Evolutionary conservation across 495 filamentous ascomycete species (phyloP), one percentile per base, ranked within the genome.

Genomic region (Geoglossum glabrum): DNA sequence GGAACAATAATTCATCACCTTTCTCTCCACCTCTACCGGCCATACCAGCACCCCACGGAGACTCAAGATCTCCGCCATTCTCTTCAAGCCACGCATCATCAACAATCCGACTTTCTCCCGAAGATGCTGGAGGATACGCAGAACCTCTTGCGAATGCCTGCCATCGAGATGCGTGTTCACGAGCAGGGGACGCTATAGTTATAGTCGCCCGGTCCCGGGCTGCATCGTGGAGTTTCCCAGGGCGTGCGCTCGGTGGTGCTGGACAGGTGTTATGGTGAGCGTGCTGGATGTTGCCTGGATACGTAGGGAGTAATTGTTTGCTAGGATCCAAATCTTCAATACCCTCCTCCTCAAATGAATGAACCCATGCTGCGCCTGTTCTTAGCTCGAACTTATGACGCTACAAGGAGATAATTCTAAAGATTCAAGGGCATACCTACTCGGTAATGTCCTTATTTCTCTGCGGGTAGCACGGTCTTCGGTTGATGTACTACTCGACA

Each of bases 221-320:
- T 30, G 63, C 60, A 61, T 69, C 67, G 51, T 63, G 61, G 54
- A 60, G 63, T 55, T 77, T 67, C 4, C 77, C 76, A 33, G 67
- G 70, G 54, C 28, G 49, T 70, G 67, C 11, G 67, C 70, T 62
- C 64, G 65, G 62, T 65, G 68, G 50, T 61, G 73, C 66, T 8
- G 80, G 78, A 4, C 70, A 70, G 63, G 76, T 69, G 59, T 84
- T 79, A 67, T 82, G 81, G 23, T 83, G 80, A 19, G 83, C 73
- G 17, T 77, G 69, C 25, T 76, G 64, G 17, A 78, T 72, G 40
- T 70, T 75, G 33, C 71, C 66, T 9, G 79, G 80, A 46, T 72
- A 63, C 11, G 69, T 61, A 49, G 72, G 72, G 3, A 77, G 63
- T 19, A 34, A n/a, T 46, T 26, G 34, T 43, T 21, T 33, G 19